Evolutionary conservation across 805 yeast species (phyloP).

Genomic region (Saturnispora quitensis): DNA sequence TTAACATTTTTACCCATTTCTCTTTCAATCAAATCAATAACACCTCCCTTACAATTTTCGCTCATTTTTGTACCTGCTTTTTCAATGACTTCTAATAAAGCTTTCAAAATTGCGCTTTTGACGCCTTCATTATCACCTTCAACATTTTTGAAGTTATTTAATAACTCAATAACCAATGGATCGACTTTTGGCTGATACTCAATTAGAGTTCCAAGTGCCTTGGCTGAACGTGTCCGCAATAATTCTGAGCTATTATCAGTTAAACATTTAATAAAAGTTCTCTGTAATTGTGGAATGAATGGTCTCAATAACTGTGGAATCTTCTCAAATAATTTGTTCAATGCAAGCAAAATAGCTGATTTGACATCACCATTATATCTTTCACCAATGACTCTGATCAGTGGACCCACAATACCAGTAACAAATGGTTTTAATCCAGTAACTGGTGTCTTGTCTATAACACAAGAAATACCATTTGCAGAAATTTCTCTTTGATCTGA

Average conservation of each 20-base stretch:
- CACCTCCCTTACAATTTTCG: conserved; percentile 58
- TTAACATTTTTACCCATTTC: conserved; percentile 46
- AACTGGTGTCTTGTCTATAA: conserved; percentile 82
- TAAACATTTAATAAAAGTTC: conserved; percentile 90
- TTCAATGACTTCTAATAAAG: conserved; percentile 69
- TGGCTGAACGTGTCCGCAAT: conserved; percentile 77
- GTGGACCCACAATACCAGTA: conserved; percentile 91
- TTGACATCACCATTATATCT: conserved; percentile 85
- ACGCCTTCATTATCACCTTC: conserved; percentile 48
- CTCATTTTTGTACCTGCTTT: conserved; percentile 74
- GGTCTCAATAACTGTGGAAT: conserved; percentile 91
- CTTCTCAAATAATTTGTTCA: conserved; percentile 67
- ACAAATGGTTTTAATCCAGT: conserved; percentile 76
- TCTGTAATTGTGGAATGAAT: conserved; percentile 92
- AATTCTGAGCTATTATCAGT: conserved; percentile 67
- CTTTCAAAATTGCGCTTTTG: conserved; percentile 77
- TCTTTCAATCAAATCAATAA: conserved; percentile 66
- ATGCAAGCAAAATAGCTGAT: conserved; percentile 83
- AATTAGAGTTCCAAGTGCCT: conserved; percentile 80
- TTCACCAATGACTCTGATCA: conserved; percentile 96
- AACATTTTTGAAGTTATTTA: conserved; percentile 61
- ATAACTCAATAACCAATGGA: conserved; percentile 78
- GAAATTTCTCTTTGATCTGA: conserved; percentile 75
- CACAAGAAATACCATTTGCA: conserved; percentile 82
- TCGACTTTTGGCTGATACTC: conserved; percentile 90